Evolutionary conservation across 306 rosid genomes (phyloP), one percentile per base, ranked within the genome.

Genomic region (Bauhinia variegata): DNA sequence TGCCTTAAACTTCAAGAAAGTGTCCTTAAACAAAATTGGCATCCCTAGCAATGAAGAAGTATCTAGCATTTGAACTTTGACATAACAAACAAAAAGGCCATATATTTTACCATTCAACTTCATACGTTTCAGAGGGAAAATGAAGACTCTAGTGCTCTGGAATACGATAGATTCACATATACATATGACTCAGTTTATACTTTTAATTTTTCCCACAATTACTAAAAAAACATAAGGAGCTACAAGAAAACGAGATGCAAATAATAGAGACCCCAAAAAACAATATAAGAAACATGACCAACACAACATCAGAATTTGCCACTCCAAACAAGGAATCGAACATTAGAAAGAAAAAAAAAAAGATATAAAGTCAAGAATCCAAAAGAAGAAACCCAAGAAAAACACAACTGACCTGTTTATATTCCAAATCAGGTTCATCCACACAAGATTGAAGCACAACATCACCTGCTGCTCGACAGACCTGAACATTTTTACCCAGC

Each of bases 401-500:
- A 46, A 66, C 12, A 63, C 23, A 14, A 75, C 81, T 8, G 75
- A 92, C 99, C 97, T 83, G 89, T 75, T 80, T 88, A 56, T 54
- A 69, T 71, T 83, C 95, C 46, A 70, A 60, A 72, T 86, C 89
- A 50, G 51, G 78, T 76, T 83, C 95, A 30, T 80, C 91, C 44
- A 67, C 63, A 30, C 14, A 73, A 33, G 90, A 86, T 58, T 84
- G 84, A 83, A 95, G 91, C 70, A 86, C 81, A 75, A 88, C 83
- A 70, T 95, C 99, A 64, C 79, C 88, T 8, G 83, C 75, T 4
- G 83, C 75, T 73, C 88, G 87, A 74, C 75, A 80, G 70, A 91
- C 87, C 80, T 90, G 96, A 73, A 60, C 68, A 67, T 85, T 95
- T 81, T 86, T 95, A 34, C 48, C 72, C 75, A 95, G 77, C 61